Evolutionary conservation across 2,329 filamentous ascomycete genomes (phyloP).

Genomic region (Aureobasidium subglaciale): DNA sequence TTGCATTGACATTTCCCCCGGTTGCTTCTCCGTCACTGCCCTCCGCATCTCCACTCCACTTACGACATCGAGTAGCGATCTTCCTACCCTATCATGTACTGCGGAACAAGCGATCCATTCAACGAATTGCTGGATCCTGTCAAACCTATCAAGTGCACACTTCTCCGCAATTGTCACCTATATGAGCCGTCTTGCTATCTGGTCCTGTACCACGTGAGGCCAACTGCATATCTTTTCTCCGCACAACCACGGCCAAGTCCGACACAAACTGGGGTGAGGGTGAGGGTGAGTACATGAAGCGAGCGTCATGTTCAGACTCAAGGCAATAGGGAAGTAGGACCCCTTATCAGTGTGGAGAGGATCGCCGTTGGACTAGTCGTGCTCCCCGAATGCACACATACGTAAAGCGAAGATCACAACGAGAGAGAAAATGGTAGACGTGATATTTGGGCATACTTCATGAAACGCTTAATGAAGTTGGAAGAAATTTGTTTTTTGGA

Average conservation of each 20-base stretch:
- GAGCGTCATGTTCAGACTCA: neutral
- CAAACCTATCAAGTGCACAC: neutral
- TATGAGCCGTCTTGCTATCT: neutral
- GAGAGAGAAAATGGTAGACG: neutral
- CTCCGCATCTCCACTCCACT: conserved; percentile 5
- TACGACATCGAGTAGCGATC: conserved; percentile 8
- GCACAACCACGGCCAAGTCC: neutral
- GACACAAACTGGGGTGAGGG: neutral
- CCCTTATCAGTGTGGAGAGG: neutral
- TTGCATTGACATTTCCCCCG: neutral
- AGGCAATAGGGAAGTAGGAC: neutral
- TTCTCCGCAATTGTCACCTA: neutral
- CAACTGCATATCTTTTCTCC: conserved; percentile 1
- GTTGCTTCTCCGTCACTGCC: neutral
- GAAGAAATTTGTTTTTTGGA: conserved; percentile 15
- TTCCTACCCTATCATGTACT: neutral
- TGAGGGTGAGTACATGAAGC: neutral
- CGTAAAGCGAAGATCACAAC: neutral
- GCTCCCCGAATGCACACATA: conserved; percentile 2
- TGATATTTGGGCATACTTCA: neutral
- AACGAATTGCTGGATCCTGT: neutral
- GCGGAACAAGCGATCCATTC: neutral
- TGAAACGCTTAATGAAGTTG: conserved; percentile 12
- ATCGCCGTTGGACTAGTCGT: neutral
- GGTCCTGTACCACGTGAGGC: conserved; percentile 1